Conservation (phyloP, 164 flowering plant genomes). For the Stephania cephalantha region DNA sequence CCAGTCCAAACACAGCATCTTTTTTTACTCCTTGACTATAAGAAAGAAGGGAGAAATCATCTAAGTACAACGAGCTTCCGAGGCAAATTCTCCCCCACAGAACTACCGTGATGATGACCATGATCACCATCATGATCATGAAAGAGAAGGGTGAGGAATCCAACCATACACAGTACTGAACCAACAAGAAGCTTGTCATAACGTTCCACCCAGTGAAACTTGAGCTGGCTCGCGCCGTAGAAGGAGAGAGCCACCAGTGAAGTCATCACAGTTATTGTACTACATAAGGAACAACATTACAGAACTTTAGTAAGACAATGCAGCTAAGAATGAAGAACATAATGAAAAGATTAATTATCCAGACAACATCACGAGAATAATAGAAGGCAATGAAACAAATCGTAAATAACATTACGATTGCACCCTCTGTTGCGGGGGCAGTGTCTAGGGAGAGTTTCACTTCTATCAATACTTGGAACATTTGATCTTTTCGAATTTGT, state of each 20-base stretch:
- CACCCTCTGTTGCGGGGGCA: not conserved
- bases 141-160: constrained; percentile 74
- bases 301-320: not conserved
- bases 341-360: not conserved
- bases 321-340: not conserved
- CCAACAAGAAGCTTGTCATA: constrained; percentile 97
- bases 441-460: not conserved
- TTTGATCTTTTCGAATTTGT: not conserved
- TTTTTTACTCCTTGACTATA: not conserved
- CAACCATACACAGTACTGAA: constrained; percentile 85
- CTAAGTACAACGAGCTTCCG: constrained; percentile 42
- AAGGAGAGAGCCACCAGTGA: constrained; percentile 94
- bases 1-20: not conserved
- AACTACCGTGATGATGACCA: constrained; percentile 33
- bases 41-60: not conserved
- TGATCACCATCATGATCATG: constrained; percentile 88
- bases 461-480: not conserved
- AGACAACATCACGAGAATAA: too few relatives aligned
- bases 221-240: constrained; percentile 96
- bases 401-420: not conserved
- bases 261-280: constrained; percentile 94
- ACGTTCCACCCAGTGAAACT: constrained; percentile 95
- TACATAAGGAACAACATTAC: constrained; percentile 29
- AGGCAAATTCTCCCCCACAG: constrained; percentile 36
- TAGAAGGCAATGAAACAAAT: not conserved